Base-by-base conservation (phyloP, 129 eudicot genomes). In the Chrysanthemum makinoi region DNA sequence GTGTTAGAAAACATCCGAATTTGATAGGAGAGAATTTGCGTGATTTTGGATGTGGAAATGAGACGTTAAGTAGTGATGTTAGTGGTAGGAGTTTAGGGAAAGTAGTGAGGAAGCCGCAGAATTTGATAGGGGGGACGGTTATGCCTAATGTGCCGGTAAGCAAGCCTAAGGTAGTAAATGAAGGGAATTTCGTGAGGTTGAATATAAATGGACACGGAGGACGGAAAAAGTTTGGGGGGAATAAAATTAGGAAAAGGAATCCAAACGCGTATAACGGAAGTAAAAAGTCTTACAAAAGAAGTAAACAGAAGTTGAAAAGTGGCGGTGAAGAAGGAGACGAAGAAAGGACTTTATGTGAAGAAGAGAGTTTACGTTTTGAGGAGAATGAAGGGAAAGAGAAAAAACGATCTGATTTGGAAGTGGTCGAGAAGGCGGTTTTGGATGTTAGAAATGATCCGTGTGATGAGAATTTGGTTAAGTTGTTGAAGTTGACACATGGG, bases 151-250 rank as follows among this genome's bases (percentile, higher is more conserved):
- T 9, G 66, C 71, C 68, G 0, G 80, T 72, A 61, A 82, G 72
- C 72, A 87, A 69, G 80, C 79, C 83, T 9, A 94, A 81, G 71
- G 5, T 57, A 54, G 77, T 51, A 4, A 76, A 26, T 66, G 96
- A 94, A 68, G 99, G 99, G 26, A 94, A 94, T 53, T 94, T 94
- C 66, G 99, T 94, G 83, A 94, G 82, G 70, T 78, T 94, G 43
- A 94, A 87, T 65, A 90, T 94, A 54, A 94, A 94, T 74, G 99
- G 99, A 17, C 79, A 83, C 57, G 97, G 97, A 2, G 81, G 81
- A 55, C 77, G 85, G 48, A 88, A 80, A 43, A 87, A 75, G 69
- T 94, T 83, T 65, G 74, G 47, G 12, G 74, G 47, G 12, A 79
- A 46, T 58, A 95, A 82, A 86, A 73, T 54, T 16, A 95, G 81